Percentiles rank a stretch among this genome's conserved stretches.
Evolutionary conservation across 768 basidiomycete species (phyloP).

Genomic region (Leccinum ochraceum): DNA sequence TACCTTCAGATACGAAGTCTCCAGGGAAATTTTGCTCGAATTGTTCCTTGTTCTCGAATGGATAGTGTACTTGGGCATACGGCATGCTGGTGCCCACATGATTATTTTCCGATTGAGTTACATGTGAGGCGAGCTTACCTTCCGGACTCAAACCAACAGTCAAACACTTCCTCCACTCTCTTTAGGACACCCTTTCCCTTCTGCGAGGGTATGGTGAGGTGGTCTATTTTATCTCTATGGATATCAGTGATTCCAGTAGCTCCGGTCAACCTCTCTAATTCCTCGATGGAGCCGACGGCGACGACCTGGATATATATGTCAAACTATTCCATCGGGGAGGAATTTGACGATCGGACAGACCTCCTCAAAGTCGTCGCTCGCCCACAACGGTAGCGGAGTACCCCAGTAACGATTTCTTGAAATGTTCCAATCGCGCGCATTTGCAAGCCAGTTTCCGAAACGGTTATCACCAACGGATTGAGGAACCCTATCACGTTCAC

Average conservation of each 20-base stretch:
- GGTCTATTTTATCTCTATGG: constrained; percentile 93
- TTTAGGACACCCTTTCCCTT: constrained; percentile 82
- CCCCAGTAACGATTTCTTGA: constrained; percentile 99
- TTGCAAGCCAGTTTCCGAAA: constrained; percentile 97
- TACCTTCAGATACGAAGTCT: constrained; percentile 96
- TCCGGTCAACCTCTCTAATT: constrained; percentile 86
- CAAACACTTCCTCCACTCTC: constrained; percentile 94
- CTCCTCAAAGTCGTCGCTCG: constrained; percentile 84
- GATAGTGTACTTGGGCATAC: constrained; percentile 96
- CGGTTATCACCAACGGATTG: constrained; percentile 86
- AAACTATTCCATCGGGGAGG: neutral
- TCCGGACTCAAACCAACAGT: constrained; percentile 99
- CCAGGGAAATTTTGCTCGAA: constrained; percentile 91
- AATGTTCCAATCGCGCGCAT: constrained; percentile 99
- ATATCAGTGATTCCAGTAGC: constrained; percentile 82
- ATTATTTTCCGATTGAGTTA: neutral
- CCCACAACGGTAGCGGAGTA: constrained; percentile 97
- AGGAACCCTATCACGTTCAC: constrained; percentile 70
- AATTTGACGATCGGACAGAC: constrained; percentile 28
- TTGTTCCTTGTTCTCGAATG: constrained; percentile 92
- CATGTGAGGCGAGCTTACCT: constrained; percentile 51
- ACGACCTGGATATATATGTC: constrained; percentile 56
- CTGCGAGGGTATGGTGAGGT: constrained; percentile 93
- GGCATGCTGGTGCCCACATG: constrained; percentile 74
- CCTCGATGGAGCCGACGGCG: constrained; percentile 82